Conservation (phyloP, 768 basidiomycete species). For the Lactarius vividus region DNA sequence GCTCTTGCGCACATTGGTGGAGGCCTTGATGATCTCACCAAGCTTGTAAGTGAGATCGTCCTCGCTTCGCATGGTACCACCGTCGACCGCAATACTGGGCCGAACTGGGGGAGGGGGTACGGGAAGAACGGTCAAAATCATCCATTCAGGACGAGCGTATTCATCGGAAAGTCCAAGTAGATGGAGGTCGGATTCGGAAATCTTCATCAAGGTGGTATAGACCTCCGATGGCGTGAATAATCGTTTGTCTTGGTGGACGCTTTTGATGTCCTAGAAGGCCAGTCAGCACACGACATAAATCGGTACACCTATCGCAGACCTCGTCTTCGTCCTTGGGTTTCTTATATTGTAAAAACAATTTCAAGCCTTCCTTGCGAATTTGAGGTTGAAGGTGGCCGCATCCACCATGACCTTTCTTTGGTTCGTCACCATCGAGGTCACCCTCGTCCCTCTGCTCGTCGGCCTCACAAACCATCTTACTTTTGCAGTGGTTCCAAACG, state of each 20-base stretch:
- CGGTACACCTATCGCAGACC: slow-evolving; percentile 40
- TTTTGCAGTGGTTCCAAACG: slow-evolving; percentile 85
- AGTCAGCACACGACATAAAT: slow-evolving; percentile 18
- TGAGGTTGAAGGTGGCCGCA: slow-evolving; percentile 91
- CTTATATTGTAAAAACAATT: slow-evolving; percentile 93
- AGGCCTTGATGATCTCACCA: slow-evolving; percentile 94
- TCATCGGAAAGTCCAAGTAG: slow-evolving; percentile 91
- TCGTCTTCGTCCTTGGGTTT: slow-evolving; percentile 94
- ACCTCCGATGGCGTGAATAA: slow-evolving; percentile 82
- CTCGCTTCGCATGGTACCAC: slow-evolving; percentile 94
- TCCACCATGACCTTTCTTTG: slow-evolving; percentile 92
- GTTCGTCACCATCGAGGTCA: slow-evolving; percentile 63
- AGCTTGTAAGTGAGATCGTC: slow-evolving; percentile 99
- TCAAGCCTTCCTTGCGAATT: slow-evolving; percentile 91
- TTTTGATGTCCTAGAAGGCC: slow-evolving; percentile 64
- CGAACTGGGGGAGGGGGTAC: slow-evolving; percentile 98
- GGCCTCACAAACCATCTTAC: slow-evolving; percentile 83
- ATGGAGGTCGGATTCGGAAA: slow-evolving; percentile 83
- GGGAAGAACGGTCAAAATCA: slow-evolving; percentile 97
- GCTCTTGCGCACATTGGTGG: slow-evolving; percentile 84
- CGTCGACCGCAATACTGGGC: slow-evolving; percentile 96
- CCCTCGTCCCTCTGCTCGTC: slow-evolving; percentile 88
- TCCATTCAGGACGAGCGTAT: slow-evolving; percentile 98
- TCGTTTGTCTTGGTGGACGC: slow-evolving; percentile 78
- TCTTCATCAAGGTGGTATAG: slow-evolving; percentile 95